Base-by-base conservation (phyloP, 2,329 filamentous ascomycete genomes). In the Blastomyces emzantsi region DNA sequence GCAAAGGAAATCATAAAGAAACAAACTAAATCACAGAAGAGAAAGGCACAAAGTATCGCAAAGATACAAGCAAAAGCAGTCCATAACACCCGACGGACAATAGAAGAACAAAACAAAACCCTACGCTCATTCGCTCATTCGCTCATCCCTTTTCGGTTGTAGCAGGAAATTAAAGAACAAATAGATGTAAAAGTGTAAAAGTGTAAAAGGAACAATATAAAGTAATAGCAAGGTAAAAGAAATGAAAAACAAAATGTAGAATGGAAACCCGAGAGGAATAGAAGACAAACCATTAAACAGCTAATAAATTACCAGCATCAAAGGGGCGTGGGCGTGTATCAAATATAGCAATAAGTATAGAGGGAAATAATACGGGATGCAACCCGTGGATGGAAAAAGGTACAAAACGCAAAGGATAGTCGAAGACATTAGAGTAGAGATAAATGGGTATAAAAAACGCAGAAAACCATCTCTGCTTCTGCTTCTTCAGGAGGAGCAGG, bases 11-110 rank as follows among this genome's bases (percentile, higher is more conserved):
- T n/a, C 1, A 17, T 8, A 17, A 19, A 19, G 36, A 39, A 47
- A n/a, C n/a, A 41, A 61, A 39, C 28, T 52, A 61, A 61, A 55
- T 52, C 47, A 61, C 60, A 61, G 25, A 25, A 61, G 39, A 56
- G 39, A 56, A 36, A 56, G 36, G 15, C n/a, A 56, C 11, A 22
- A 56, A 9, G 36, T 56, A 36, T 56, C 39, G 36, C 9, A 3
- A 2, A 51, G 51, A 61, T n/a, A 61, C 30, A 61, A 60, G 33
- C n/a, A 36, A 39, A 39, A 54, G 28, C n/a, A 30, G 47, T 17
- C 60, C 60, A 45, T 39, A 19, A 52, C 36, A 41, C 51, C 60
- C 7, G 33, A 9, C 33, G 33, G 8, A 36, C 33, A 9, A 36
- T 39, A 39, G 9, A 39, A 39, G 13, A 25, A 47, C 57, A 59